Conservation (phyloP, 2,329 filamentous ascomycete genomes). For the Cladobotryum protrusum region DNA sequence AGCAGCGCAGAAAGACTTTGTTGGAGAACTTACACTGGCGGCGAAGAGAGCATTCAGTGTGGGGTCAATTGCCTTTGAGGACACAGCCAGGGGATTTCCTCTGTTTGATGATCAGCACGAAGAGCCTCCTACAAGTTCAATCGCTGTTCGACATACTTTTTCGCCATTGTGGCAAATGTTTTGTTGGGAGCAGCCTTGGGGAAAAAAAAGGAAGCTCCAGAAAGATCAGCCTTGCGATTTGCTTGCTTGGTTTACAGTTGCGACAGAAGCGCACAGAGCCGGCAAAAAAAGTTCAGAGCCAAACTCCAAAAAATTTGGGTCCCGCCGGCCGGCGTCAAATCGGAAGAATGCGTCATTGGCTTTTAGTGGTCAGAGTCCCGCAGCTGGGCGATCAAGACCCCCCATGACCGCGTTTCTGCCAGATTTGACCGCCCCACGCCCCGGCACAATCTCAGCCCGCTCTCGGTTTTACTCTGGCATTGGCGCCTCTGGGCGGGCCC, state of each 20-base stretch:
- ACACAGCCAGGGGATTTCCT: slow-evolving; percentile 35
- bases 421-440: slow-evolving; percentile 20
- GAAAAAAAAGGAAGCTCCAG: not conserved
- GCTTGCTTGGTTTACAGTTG: slow-evolving; percentile 6
- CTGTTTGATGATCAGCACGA: slow-evolving; percentile 23
- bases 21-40: slow-evolving; percentile 55
- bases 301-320: slow-evolving; percentile 12
- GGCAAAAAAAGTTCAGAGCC: slow-evolving; percentile 9
- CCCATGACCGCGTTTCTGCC: slow-evolving; percentile 26
- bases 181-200: not conserved
- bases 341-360: slow-evolving; percentile 29
- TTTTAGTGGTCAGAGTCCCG: slow-evolving; percentile 9
- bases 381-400: slow-evolving; percentile 16
- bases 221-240: not conserved
- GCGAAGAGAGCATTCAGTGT: slow-evolving; percentile 64
- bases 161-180: slow-evolving; percentile 14
- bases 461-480: slow-evolving; percentile 9
- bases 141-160: slow-evolving; percentile 16
- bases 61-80: slow-evolving; percentile 58
- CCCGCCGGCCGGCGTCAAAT: slow-evolving; percentile 16
- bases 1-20: not conserved
- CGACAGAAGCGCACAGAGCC: slow-evolving; percentile 8
- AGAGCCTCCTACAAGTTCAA: not conserved
- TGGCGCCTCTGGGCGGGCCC: slow-evolving; percentile 3
- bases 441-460: slow-evolving; percentile 27